Evolutionary conservation across 495 filamentous ascomycete species (phyloP), one percentile per base, ranked within the genome.

Genomic region (Symbiotaphrina buchneri): DNA sequence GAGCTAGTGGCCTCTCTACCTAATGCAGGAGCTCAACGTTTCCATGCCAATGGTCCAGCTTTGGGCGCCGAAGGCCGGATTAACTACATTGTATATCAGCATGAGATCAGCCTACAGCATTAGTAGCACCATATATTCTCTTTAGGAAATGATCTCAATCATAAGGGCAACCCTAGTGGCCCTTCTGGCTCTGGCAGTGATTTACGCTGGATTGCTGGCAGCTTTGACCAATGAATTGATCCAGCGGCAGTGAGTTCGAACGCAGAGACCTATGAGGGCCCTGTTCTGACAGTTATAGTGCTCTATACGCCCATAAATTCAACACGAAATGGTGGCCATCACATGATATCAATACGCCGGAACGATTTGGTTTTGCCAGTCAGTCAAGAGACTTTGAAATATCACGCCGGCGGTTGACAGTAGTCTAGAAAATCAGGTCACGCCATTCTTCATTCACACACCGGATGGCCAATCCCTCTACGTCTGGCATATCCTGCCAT

Each of bases 351-450:
- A 69, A 81, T 37, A 52, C 65, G 18, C 71, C 78, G 0, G 74
- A 87, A 41, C 53, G 65, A 22, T 90, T 81, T 56, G 82, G 82
- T 0, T 92, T 87, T 44, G 57, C 77, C 27, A 79, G 78, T 84
- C 47, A 38, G 69, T 51, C n/a, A n/a, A n/a, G n/a, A n/a, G n/a
- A 30, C 17, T 10, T 10, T 16, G 20, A 21, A 3, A 17, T 10
- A 18, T 5, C 32, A 34, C 20, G 6, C n/a, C n/a, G n/a, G n/a
- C n/a, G n/a, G n/a, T n/a, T n/a, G n/a, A n/a, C n/a, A n/a, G n/a
- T n/a, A n/a, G n/a, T 25, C 22, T 14, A 34, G 32, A 61, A 30
- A 74, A 71, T 43, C 74, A 82, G 49, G 62, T 74, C 15, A 72
- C 66, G 1, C 65, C 73, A 0, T 79, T 82, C 43, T 52, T 52